Conservation (phyloP, 1,284 basidiomycete genomes). For the Trametes pubescens region DNA sequence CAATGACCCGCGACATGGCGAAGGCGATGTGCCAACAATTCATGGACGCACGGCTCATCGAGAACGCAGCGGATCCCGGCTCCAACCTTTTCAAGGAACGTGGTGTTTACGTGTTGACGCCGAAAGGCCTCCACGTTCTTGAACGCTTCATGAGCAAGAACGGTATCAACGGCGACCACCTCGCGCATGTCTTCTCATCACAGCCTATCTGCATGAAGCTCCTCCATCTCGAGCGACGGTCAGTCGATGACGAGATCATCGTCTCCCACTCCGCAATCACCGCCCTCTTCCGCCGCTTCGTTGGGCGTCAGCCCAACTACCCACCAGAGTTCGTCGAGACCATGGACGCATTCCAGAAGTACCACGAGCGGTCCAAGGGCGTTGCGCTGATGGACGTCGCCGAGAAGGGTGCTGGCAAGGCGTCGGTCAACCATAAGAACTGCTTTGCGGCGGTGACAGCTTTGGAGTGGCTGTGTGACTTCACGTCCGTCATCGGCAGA, state of each 20-base stretch:
- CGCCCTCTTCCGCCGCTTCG: conserved; percentile 94
- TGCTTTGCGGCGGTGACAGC: conserved; percentile 90
- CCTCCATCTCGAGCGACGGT: conserved; percentile 93
- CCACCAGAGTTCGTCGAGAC: conserved; percentile 54
- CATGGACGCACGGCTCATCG: conserved; percentile 97
- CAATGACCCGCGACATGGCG: conserved; percentile 99
- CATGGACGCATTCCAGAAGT: conserved; percentile 76
- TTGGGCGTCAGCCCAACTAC: conserved; percentile 88
- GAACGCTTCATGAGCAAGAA: conserved; percentile 99
- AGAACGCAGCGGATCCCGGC: conserved; percentile 92
- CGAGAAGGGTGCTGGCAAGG: conserved; percentile 65
- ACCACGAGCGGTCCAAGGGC: conserved; percentile 82
- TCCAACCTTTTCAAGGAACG: conserved; percentile 96
- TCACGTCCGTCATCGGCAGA: conserved; percentile 93
- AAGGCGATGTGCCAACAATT: conserved; percentile 99
- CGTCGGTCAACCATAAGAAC: conserved; percentile 65
- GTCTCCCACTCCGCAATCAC: conserved; percentile 94
- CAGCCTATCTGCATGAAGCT: conserved; percentile 99
- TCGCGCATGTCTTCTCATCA: conserved; percentile 88
- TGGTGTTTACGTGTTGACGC: conserved; percentile 94
- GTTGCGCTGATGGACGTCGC: conserved; percentile 75
- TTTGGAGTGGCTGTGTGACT: conserved; percentile 97
- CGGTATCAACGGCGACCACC: conserved; percentile 94
- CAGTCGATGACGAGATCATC: conserved; percentile 96
- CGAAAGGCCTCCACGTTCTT: conserved; percentile 97